A percentile compares a stretch with the other conserved stretches of the same genome.
Conservation (phyloP, 73 alveolate genomes). For the Uronychia setigera region DNA sequence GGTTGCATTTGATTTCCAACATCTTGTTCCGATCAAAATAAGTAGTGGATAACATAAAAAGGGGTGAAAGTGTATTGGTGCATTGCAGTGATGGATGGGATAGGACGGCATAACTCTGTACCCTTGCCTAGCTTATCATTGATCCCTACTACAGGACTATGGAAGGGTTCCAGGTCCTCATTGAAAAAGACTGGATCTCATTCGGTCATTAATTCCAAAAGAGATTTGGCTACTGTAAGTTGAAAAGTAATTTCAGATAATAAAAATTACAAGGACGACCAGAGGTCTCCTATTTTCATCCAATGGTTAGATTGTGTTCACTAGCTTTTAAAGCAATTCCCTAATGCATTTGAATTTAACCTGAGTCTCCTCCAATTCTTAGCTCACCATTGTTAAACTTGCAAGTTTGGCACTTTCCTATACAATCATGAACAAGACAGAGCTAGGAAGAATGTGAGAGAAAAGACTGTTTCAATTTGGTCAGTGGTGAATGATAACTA, state of each 20-base stretch:
- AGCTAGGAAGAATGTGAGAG: conserved; percentile 14
- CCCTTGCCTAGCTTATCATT: conserved; percentile 83
- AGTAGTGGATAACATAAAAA: conserved; percentile 34
- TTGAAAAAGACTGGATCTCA: conserved; percentile 95
- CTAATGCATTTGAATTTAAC: conserved; percentile 90
- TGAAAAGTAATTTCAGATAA: conserved; percentile 19
- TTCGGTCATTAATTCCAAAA: conserved; percentile 95
- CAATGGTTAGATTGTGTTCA: conserved; percentile 94
- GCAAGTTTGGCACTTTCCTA: conserved; percentile 95
- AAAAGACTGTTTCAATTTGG: conserved; percentile 60
- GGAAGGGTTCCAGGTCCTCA: conserved; percentile 91
- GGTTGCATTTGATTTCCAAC: conserved; percentile 85
- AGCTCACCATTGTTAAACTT: conserved; percentile 79
- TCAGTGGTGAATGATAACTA: conserved; percentile 31
- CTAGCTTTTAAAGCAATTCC: conserved; percentile 83
- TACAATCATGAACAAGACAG: conserved; percentile 89
- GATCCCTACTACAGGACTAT: conserved; percentile 96
- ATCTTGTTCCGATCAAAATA: conserved; percentile 69
- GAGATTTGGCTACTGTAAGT: conserved; percentile 85
- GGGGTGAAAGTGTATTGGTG: conserved; percentile 74
- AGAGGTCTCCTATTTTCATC: conserved; percentile 94
- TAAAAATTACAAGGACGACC: conserved; percentile 74
- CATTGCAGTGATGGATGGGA: conserved; percentile 99
- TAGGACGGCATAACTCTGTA: conserved; percentile 96
- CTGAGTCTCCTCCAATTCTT: conserved; percentile 74